These are phyloP conservation scores for Trichophyton simii DNA, from an alignment of 2,329 filamentous ascomycete species.

Conservation along the genomic window DNA sequence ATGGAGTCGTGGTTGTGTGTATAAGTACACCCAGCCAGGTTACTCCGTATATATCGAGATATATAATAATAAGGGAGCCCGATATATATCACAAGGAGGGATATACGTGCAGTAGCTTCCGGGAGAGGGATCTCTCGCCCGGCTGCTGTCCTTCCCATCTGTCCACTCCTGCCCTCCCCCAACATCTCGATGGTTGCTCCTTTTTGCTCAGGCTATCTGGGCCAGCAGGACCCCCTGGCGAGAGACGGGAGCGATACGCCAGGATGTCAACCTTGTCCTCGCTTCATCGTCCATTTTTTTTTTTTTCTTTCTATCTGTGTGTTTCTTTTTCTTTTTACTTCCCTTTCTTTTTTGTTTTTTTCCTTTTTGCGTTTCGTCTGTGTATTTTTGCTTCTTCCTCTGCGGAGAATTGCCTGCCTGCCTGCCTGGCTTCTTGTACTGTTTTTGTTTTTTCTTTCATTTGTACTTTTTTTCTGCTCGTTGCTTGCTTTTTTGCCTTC, in stretches of 20 bases:
- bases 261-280: constrained; percentile 1
- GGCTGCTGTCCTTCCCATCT: not conserved
- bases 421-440: not conserved
- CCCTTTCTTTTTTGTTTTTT: not conserved
- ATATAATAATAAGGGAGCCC: not conserved
- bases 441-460: not conserved
- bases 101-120: constrained; percentile 1
- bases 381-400: not conserved
- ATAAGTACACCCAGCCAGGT: not conserved
- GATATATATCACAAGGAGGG: not conserved
- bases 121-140: not conserved
- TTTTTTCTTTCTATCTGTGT: not conserved
- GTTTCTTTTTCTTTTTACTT: not conserved
- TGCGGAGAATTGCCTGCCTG: constrained; percentile 2
- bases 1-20: not conserved
- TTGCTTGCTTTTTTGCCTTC: not conserved
- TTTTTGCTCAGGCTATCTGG: not conserved
- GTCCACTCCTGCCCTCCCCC: not conserved
- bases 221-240: not conserved
- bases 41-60: not conserved
- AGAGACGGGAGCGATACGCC: not conserved
- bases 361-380: not conserved
- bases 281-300: not conserved
- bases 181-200: not conserved
- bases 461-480: not conserved